phyloP scores from a whole-genome alignment of 1,139 yeast species.

The Arxiozyma heterogenica region DNA sequence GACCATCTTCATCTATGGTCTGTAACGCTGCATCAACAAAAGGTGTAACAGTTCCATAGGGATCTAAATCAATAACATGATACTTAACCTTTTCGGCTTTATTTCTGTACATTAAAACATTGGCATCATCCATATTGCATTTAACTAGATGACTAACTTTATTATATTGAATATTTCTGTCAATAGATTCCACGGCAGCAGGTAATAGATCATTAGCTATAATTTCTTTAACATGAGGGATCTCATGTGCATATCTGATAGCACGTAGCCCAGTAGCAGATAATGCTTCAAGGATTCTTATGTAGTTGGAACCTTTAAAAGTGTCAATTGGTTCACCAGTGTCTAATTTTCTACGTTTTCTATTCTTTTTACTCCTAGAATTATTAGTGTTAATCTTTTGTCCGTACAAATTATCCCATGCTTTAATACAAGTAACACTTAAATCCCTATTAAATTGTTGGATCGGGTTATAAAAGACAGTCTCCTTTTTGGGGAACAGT shows the following conservation, averaged over 20 bases:
- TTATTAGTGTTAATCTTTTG: constrained; percentile 24
- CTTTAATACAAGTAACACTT: constrained; percentile 73
- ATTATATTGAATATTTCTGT: constrained; percentile 61
- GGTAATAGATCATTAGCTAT: constrained; percentile 84
- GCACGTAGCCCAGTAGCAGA: constrained; percentile 95
- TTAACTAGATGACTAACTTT: constrained; percentile 44
- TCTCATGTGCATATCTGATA: constrained; percentile 83
- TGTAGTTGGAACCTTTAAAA: constrained; percentile 33
- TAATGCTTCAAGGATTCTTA: constrained; percentile 75
- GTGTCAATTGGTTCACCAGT: constrained; percentile 11
- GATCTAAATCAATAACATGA: constrained; percentile 89
- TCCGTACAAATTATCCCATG: constrained; percentile 61
- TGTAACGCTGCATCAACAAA: constrained; percentile 87
- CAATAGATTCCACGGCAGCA: constrained; percentile 79
- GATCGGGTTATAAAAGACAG: constrained; percentile 90
- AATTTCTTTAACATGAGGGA: constrained; percentile 60
- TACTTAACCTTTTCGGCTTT: constrained; percentile 41
- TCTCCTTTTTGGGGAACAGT: constrained; percentile 61
- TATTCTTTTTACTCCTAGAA: constrained; percentile 23
- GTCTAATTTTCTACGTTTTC: constrained; percentile 22
- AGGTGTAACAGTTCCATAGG: constrained; percentile 95
- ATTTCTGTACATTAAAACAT: constrained; percentile 58
- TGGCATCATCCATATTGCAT: constrained; percentile 82
- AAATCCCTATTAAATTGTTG: constrained; percentile 94
- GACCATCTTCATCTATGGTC: constrained; percentile 69